Evolutionary conservation across 2,329 filamentous ascomycete genomes (phyloP), one percentile per base, ranked within the genome.

Genomic region (Cladosporium colombiae): DNA sequence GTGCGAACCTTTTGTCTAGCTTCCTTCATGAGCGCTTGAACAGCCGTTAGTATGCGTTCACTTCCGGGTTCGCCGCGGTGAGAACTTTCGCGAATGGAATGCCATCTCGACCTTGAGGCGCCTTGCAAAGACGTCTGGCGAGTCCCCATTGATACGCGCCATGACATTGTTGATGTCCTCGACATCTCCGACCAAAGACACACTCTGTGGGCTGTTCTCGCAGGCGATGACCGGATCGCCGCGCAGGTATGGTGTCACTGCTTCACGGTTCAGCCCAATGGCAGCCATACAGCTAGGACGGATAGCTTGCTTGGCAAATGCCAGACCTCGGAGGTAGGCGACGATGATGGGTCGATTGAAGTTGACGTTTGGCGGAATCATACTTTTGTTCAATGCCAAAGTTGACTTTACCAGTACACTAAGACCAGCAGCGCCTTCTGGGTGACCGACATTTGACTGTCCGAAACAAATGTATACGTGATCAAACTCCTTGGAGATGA

Each of bases 171-270:
- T 65, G 4, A 84, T 77, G 4, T 73, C 75, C 66, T 77, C 69
- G 3, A 16, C 33, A 53, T 83, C 80, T 0, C 83, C 83, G 10
- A 81, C 81, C 0, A 84, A 37, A 0, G 83, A 85, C 1, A 82
- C 74, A 44, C 78, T 81, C 0, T 70, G 57, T 0, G 81, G 76
- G 35, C 21, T 27, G 14, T 52, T 52, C 11, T 52, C 49, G 23
- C 49, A 52, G 14, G 21, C 49, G 25, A 52, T 27, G 3, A 27
- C 23, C 23, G 25, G 25, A 5, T 27, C 23, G 25, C 23, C 14
- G 23, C 23, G 16, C 11, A 52, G 14, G 23, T 70, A 49, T 8
- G 67, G 33, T 61, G 40, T 6, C 66, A 64, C 10, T 4, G 66
- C 53, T 3, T 65, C 52, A 3, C 13, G 31, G 23, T 60, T 44